Percentiles rank a stretch among this genome's conserved stretches.
Conservation (phyloP, 2,329 filamentous ascomycete species). For the Magnaporthales sp. region DNA sequence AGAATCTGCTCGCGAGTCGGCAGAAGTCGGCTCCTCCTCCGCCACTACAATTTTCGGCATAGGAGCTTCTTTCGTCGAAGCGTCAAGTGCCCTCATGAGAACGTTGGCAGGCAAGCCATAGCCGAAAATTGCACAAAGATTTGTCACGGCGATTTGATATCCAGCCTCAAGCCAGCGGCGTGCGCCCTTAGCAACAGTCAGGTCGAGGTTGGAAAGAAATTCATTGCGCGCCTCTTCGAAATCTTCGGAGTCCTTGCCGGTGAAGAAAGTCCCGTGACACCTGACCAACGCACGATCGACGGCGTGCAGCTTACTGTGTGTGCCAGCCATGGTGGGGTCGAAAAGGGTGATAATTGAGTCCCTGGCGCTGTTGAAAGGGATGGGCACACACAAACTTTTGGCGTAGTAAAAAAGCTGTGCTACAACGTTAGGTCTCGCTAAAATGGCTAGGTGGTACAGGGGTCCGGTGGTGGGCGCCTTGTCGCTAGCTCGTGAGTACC, state of each 20-base stretch:
- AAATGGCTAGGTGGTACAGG: conserved; percentile 77
- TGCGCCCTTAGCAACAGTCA: conserved; percentile 45
- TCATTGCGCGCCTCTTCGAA: conserved; percentile 34
- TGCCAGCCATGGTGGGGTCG: no score
- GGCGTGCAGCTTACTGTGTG: conserved; percentile 19
- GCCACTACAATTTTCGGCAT: no score
- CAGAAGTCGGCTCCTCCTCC: no score
- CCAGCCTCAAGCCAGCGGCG: no score
- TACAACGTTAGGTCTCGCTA: conserved; percentile 60
- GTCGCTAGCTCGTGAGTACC: conserved; percentile 79
- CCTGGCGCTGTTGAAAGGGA: conserved; percentile 58
- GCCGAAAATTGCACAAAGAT: conserved; percentile 41
- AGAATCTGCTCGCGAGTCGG: no score
- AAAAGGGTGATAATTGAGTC: no score
- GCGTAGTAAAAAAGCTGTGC: conserved; percentile 66
- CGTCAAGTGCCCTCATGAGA: conserved; percentile 30
- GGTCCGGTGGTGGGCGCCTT: conserved; percentile 66
- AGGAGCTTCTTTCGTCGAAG: neutral
- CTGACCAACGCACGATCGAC: conserved; percentile 55
- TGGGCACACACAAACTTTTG: conserved; percentile 59
- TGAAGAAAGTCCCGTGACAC: conserved; percentile 57
- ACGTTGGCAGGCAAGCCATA: conserved; percentile 42
- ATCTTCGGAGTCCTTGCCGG: conserved; percentile 33
- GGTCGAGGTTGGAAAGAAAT: conserved; percentile 46
- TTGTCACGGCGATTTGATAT: conserved; percentile 49